Evolutionary conservation across 306 rosid species (phyloP).

Genomic region (Psophocarpus tetragonolobus): DNA sequence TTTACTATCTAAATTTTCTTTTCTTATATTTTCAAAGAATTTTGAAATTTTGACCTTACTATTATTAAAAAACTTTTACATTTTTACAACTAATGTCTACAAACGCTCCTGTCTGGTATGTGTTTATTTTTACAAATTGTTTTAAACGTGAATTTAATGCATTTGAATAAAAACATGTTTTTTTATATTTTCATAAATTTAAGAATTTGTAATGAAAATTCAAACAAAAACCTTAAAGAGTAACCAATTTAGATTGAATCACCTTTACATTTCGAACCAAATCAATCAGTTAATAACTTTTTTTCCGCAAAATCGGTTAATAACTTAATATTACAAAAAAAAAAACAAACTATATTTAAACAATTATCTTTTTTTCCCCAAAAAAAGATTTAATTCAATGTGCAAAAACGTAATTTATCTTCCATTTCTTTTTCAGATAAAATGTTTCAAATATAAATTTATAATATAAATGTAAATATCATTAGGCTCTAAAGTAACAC

Average conservation of each 20-base stretch:
- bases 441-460: neutral
- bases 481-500: neutral
- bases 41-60: too few species aligned
- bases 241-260: neutral
- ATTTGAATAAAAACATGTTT: neutral
- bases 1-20: too few species aligned
- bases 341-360: neutral
- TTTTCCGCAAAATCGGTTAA: too few species aligned
- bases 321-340: neutral
- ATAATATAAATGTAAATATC: neutral
- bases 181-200: neutral
- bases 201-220: neutral
- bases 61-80: too few species aligned
- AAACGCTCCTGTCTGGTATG: too few species aligned
- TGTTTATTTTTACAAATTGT: neutral
- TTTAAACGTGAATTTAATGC: too few species aligned
- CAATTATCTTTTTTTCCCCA: neutral
- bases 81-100: too few species aligned
- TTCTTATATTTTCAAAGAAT: too few species aligned
- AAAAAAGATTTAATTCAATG: neutral
- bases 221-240: neutral
- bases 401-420: too few species aligned
- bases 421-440: neutral
- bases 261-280: neutral
- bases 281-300: neutral